These are phyloP conservation scores for Calonectria multiphialidica DNA, from an alignment of 2,329 filamentous ascomycete genomes.

Conservation along the genomic window DNA sequence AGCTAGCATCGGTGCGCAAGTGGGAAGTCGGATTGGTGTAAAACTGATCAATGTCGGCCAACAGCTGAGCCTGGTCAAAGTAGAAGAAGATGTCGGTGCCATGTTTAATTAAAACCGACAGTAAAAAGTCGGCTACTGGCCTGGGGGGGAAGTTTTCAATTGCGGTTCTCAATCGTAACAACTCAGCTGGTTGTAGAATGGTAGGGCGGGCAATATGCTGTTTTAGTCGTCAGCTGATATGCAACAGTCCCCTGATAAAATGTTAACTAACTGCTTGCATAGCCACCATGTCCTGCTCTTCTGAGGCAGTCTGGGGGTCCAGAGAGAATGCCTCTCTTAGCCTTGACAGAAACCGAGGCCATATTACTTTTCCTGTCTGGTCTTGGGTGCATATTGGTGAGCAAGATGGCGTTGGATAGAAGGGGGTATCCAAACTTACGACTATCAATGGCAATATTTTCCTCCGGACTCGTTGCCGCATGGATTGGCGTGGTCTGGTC, in stretches of 20 bases:
- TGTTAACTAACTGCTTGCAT: constrained; percentile 31
- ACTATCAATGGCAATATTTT: constrained; percentile 33
- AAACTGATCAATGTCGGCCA: constrained; percentile 40
- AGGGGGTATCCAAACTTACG: neutral
- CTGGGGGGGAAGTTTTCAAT: constrained; percentile 42
- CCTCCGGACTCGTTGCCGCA: constrained; percentile 13
- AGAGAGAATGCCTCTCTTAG: constrained; percentile 45
- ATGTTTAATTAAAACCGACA: constrained; percentile 45
- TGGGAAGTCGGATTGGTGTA: constrained; percentile 36
- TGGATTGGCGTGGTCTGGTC: neutral
- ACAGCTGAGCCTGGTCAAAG: constrained; percentile 43
- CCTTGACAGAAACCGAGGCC: constrained; percentile 43
- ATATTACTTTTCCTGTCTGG: constrained; percentile 41
- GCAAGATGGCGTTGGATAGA: neutral
- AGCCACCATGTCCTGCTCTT: constrained; percentile 36
- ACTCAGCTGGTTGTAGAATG: constrained; percentile 28
- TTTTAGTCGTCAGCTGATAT: neutral
- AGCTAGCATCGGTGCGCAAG: constrained; percentile 38
- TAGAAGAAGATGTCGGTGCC: constrained; percentile 46
- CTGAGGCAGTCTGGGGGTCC: constrained; percentile 30
- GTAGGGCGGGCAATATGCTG: constrained; percentile 28
- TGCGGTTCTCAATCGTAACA: constrained; percentile 35
- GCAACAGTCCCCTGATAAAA: neutral
- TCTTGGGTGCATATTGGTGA: constrained; percentile 8
- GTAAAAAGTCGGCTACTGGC: constrained; percentile 44